Evolutionary conservation across 768 basidiomycete species (phyloP), one percentile per base, ranked within the genome.

Genomic region (Hemileccinum impolitum): DNA sequence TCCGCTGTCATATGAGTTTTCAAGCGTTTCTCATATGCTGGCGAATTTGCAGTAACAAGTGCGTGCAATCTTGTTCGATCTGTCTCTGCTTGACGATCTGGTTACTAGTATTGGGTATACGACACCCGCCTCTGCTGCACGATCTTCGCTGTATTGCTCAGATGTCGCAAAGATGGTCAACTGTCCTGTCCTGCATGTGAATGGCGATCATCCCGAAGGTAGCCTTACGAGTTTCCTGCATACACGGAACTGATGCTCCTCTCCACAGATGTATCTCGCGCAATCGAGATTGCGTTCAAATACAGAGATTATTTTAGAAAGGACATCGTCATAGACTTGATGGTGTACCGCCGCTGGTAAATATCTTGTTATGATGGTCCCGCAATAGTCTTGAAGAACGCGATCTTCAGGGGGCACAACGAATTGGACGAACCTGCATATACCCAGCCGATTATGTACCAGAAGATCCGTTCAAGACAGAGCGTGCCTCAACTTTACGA

Each of bases 161-260:
- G 90, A 92, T 62, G 72, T 90, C 32, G 90, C 86, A 6, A 94
- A 94, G 70, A 90, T 90, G 86, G 85, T 94, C 57, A 86, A 90
- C 50, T 84, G 89, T 0, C 94, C 93, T 1, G 81, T 94, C 4
- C 64, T 95, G 17, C 94, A 95, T 53, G 90, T 94, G 51, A 96
- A 94, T 54, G 93, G 93, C 6, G 94, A 96, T 64, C 72, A 86
- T 63, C 90, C 91, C 0, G 91, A 95, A 77, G 90, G 89, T 71
- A 39, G n/a, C n/a, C n/a, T n/a, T n/a, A n/a, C n/a, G n/a, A n/a
- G n/a, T n/a, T n/a, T n/a, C n/a, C n/a, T n/a, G n/a, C n/a, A n/a
- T n/a, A n/a, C n/a, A n/a, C n/a, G n/a, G n/a, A n/a, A 36, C 17
- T 53, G 17, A 49, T 19, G 21, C 7, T 36, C 23, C 6, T 12